These are phyloP conservation scores for Chytridium lagenaria DNA, from an alignment of 371 early-diverging fungal species.

Conservation along the genomic window DNA sequence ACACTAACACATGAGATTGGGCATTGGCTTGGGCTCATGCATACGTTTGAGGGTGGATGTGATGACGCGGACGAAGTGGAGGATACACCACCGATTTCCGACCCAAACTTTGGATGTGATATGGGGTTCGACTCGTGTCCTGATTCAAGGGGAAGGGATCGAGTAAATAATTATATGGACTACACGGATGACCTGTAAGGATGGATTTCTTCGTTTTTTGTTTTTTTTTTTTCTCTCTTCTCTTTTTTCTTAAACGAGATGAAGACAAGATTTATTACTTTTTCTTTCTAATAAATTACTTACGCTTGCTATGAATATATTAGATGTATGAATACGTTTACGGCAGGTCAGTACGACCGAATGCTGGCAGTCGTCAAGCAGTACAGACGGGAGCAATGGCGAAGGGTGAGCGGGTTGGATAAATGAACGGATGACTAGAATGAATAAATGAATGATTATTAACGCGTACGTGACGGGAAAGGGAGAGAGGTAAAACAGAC, in stretches of 20 bases:
- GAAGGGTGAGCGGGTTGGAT: neutral
- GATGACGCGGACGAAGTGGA: neutral
- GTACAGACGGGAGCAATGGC: neutral
- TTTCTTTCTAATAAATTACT: too few species aligned
- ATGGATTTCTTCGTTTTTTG: neutral
- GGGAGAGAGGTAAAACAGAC: too few species aligned
- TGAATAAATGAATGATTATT: neutral
- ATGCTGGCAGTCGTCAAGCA: neutral
- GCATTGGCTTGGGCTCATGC: conserved; percentile 32
- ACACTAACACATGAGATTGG: conserved; percentile 31
- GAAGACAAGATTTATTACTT: too few species aligned
- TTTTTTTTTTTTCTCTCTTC: neutral
- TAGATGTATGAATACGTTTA: conserved; percentile 21
- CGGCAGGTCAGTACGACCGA: conserved; percentile 14
- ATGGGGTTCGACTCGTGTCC: conserved; percentile 17
- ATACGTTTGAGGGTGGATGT: conserved; percentile 19
- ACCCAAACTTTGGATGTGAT: neutral
- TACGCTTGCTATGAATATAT: too few species aligned
- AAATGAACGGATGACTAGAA: neutral
- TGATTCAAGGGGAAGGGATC: conserved; percentile 6
- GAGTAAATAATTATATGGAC: conserved; percentile 20
- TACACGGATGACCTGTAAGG: conserved; percentile 16
- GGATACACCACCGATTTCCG: neutral
- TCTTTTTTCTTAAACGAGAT: neutral
- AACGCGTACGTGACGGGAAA: too few species aligned